These are phyloP conservation scores for Coriolopsis trogii DNA, from an alignment of 1,284 basidiomycete species.

Conservation along the genomic window DNA sequence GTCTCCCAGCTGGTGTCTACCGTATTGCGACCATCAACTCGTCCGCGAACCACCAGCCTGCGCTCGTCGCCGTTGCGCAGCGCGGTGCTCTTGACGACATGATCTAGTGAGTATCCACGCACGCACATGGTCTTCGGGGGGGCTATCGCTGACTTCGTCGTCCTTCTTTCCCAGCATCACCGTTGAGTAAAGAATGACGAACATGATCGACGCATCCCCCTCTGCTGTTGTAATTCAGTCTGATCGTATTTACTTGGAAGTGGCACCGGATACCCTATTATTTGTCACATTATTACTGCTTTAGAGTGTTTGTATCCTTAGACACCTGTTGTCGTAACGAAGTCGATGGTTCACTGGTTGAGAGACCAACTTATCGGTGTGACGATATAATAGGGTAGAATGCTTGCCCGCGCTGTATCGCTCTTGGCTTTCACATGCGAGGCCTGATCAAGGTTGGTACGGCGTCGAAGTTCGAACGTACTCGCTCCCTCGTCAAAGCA, in stretches of 20 bases:
- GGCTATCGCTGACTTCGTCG: slow-evolving; percentile 4
- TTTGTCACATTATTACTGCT: slow-evolving; percentile 1
- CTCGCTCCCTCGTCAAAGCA: too few species aligned
- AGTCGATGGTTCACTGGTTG: slow-evolving; percentile 16
- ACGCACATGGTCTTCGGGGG: neutral
- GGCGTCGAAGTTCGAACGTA: too few species aligned
- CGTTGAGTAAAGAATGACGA: slow-evolving; percentile 5
- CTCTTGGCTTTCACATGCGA: too few species aligned
- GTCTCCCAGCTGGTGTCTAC: slow-evolving; percentile 60
- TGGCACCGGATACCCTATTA: slow-evolving; percentile 18
- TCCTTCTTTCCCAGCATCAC: slow-evolving; percentile 17
- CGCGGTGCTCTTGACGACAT: slow-evolving; percentile 37
- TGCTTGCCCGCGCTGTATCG: too few species aligned
- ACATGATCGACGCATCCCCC: neutral
- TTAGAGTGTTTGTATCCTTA: slow-evolving; percentile 17
- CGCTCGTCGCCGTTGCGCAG: slow-evolving; percentile 55
- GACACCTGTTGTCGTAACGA: slow-evolving; percentile 20
- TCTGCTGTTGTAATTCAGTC: too few species aligned
- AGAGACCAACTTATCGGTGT: neutral
- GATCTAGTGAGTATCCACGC: slow-evolving; percentile 42
- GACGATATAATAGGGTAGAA: neutral
- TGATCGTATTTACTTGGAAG: slow-evolving; percentile 16
- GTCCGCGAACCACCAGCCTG: slow-evolving; percentile 61
- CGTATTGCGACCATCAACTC: slow-evolving; percentile 49
- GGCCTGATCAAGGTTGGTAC: too few species aligned